Base-by-base conservation (phyloP, 441 rosid species). In the Gossypium davidsonii region DNA sequence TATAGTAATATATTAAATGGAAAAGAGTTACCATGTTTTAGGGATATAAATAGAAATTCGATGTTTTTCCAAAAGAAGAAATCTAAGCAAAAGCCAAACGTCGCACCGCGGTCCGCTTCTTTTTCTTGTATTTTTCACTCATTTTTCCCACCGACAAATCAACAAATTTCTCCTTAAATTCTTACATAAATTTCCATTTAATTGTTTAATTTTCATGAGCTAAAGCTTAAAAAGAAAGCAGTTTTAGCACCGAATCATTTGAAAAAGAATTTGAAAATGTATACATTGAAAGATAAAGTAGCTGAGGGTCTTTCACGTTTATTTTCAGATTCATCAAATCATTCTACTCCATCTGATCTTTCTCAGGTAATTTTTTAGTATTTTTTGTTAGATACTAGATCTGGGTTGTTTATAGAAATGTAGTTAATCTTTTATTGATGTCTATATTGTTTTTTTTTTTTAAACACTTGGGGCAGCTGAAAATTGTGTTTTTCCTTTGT, bases 241-340 rank as follows among this genome's bases (percentile, higher is more conserved):
- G 4, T 56, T 56, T 56, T 10, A 21, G 4, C 31, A 21, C 31
- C 26, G 23, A 21, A 56, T 56, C n/a, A 21, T 56, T 56, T 4
- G n/a, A 0, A 21, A 56, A 20, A 9, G 60, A 9, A 21, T 8
- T 56, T 56, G 21, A 10, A 4, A 53, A 51, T 66, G 72, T 55
- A 49, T 57, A 26, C 89, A 14, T 82, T 91, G 55, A 91, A 88
- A 77, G 91, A 88, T 55, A 93, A 87, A 56, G 90, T 93, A 17
- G 78, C 94, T 0, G 89, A 85, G 71, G 85, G 82, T 80, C 85
- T 91, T 3, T 88, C 97, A 14, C 86, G 90, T 79, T 79, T 93
- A 56, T 86, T 93, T 64, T 75, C 86, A 11, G 88, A 87, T 81
- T 85, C 70, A 65, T 3, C 55, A 9, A 44, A 21, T 12, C 70